Conservation (phyloP, 306 rosid species). For the Senna siamea region DNA sequence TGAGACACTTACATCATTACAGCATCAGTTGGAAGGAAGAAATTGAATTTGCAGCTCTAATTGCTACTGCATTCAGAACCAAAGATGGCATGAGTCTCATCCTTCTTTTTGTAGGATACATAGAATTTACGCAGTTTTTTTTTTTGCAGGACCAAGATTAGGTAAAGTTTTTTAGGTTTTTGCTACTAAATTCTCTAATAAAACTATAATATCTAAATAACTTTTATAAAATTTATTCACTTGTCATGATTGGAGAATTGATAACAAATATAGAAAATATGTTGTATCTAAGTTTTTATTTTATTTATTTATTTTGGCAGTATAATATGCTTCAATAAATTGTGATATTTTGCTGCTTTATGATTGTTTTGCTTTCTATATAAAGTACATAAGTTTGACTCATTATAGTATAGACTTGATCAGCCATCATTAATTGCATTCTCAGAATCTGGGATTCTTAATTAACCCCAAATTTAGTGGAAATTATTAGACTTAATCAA, state of each 20-base stretch:
- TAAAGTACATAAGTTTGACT: no score
- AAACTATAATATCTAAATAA: no score
- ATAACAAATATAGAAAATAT: background rate
- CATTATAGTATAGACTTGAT: conserved; percentile 1
- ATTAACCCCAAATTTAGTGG: no score
- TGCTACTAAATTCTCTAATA: no score
- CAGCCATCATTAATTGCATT: background rate
- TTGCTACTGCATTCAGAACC: conserved; percentile 31
- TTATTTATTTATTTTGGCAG: background rate
- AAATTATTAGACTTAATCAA: no score
- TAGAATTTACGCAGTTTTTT: conserved; percentile 32
- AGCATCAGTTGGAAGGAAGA: background rate
- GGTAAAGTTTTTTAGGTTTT: no score
- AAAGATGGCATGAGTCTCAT: conserved; percentile 38
- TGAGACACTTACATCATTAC: conserved; percentile 25
- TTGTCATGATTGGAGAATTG: no score
- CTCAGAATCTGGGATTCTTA: no score
- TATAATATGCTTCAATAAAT: conserved; percentile 15
- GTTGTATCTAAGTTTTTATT: background rate
- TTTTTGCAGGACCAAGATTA: conserved; percentile 2
- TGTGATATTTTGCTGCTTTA: background rate
- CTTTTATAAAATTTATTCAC: no score
- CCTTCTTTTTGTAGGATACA: conserved; percentile 40
- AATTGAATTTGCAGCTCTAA: conserved; percentile 26
- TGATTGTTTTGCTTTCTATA: background rate